Conservation (phyloP, 371 early-diverging fungal genomes). For the Globomyces sp. region DNA sequence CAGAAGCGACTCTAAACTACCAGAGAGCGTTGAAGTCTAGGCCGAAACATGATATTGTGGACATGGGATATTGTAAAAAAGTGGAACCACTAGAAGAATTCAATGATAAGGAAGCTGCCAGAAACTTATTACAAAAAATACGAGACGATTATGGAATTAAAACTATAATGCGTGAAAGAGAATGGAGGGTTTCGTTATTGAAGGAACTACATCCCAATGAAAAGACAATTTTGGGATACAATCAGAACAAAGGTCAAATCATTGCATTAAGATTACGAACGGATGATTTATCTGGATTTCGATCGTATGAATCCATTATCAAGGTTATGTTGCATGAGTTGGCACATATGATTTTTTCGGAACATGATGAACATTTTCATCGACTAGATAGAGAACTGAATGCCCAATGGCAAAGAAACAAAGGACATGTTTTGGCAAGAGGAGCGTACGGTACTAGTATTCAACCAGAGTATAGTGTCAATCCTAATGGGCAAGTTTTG, state of each 20-base stretch:
- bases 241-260: slow-evolving; percentile 75
- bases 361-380: slow-evolving; percentile 82
- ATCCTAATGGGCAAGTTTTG: slow-evolving; percentile 24
- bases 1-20: slow-evolving; percentile 5
- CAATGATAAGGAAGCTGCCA: slow-evolving; percentile 60
- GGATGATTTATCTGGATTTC: slow-evolving; percentile 82
- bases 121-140: slow-evolving; percentile 62
- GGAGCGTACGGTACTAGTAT: slow-evolving; percentile 27
- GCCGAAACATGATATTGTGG: neutral
- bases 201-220: slow-evolving; percentile 80
- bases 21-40: neutral
- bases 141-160: slow-evolving; percentile 56
- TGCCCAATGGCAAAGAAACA: slow-evolving; percentile 63
- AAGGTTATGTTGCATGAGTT: slow-evolving; percentile 87
- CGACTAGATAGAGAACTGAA: slow-evolving; percentile 74
- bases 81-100: slow-evolving; percentile 63
- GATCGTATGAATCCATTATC: slow-evolving; percentile 70
- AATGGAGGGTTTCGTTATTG: slow-evolving; percentile 76
- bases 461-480: neutral
- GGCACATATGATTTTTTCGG: slow-evolving; percentile 79
- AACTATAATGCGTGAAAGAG: slow-evolving; percentile 69
- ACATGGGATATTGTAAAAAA: neutral
- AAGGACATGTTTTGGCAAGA: neutral
- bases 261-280: slow-evolving; percentile 87
- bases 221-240: slow-evolving; percentile 79